Base-by-base conservation (phyloP, 2,329 filamentous ascomycete species). In the Talaromyces atroroseus region DNA sequence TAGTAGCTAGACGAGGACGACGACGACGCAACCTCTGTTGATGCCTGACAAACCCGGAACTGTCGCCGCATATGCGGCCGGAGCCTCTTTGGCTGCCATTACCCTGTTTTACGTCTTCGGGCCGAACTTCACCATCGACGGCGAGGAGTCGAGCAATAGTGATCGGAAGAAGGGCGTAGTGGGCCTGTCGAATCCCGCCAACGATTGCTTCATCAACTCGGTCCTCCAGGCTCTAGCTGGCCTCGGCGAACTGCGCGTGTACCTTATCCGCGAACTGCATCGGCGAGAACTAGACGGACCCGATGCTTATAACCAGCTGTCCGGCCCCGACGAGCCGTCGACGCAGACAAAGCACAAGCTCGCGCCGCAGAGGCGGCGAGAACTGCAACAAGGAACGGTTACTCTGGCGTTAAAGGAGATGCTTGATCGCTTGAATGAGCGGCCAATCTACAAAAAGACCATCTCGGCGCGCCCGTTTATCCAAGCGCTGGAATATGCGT, bases 181-280 rank as follows among this genome's bases (percentile, higher is more conserved):
- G 55, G 94, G 94, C 40, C 80, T 97, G 56, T 80, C 81, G 53
- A 99, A 99, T 73, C 86, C 90, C 8, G 94, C 92, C 63, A 99
- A 99, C 74, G 94, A 94, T 73, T 94, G 89, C 77, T 94, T 92
- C 74, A 96, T 97, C 77, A 99, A 99, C 74, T 96, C 91, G 23
- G 88, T 96, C 20, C 82, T 99, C 36, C 94, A 99, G 76, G 91
- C 90, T 7, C 81, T 99, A 45, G 92, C 94, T 14, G 94, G 94
- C 2, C 79, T 97, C 32, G 89, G 88, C 50, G 91, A 97, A 70
- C 78, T 99, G 67, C 86, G 94, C 61, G 75, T 94, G 63, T 99
- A 96, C 75, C 78, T 99, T 60, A 96, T 97, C 67, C 84, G 90
- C 63, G 92, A 97, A 75, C 87, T 89, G 34, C 90, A 96, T 73